Evolutionary conservation across 2,329 filamentous ascomycete genomes (phyloP), one percentile per base, ranked within the genome.

Genomic region (Fusarium piperis): DNA sequence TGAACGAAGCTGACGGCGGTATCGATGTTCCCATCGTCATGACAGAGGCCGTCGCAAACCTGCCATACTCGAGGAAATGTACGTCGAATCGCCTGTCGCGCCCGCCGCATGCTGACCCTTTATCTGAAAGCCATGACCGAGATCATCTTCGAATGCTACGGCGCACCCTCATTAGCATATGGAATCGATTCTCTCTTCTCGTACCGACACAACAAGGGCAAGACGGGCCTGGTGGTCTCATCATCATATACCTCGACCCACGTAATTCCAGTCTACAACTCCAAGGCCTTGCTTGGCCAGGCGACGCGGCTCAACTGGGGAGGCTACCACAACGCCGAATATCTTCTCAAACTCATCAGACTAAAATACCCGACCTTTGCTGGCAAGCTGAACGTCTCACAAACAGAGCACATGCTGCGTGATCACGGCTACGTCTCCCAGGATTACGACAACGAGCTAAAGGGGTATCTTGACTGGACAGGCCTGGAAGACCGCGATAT

Each of bases 101-200:
- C 36, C 46, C 55, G 16, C 10, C n/a, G 13, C 55, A 57, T 35
- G 58, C 78, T 80, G 44, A 79, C 65, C 8, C 23, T 46, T 51
- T 28, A 9, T 48, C 8, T 59, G 64, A 59, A 73, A 97, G 94
- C 93, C 74, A 98, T 98, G 95, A 97, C 93, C 46, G 96, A 99
- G 79, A 95, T 98, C 62, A 85, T 99, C 12, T 99, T 98, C 80
- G 96, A 99, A 82, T 97, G 94, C 82, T 99, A 99, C 81, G 90
- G 90, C 66, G 95, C 93, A 12, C 95, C 96, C 0, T 95, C 94
- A 2, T 88, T 98, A 28, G 93, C 95, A 18, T 98, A 96, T 82
- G 96, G 96, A 58, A 95, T 99, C 83, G 96, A 99, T 81, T 97
- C 95, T 12, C 89, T 99, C 33, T 99, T 99, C 84, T 97, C 95